A percentile compares a stretch with the other conserved stretches of the same genome.
These are phyloP conservation scores for Fremontodendron californicum DNA, from an alignment of 345 rosid species.

Conservation along the genomic window DNA sequence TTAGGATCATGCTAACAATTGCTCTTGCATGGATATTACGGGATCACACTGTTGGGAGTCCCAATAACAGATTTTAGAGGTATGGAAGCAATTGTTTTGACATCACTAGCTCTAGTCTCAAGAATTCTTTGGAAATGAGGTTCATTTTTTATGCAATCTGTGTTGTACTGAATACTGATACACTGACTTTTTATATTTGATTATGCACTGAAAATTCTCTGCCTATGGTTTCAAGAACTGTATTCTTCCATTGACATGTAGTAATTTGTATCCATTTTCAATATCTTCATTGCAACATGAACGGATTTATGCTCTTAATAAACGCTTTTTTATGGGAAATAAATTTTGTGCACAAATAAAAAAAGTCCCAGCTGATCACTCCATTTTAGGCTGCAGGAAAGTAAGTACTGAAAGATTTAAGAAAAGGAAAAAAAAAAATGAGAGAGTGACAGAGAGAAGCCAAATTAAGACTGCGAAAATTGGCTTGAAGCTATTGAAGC, in stretches of 20 bases:
- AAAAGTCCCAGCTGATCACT: background rate
- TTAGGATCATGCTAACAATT: background rate
- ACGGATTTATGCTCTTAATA: background rate
- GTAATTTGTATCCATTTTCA: background rate
- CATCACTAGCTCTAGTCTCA: conserved; percentile 17
- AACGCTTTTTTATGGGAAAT: background rate
- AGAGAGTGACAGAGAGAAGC: background rate
- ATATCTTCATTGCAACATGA: background rate
- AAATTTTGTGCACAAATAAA: background rate
- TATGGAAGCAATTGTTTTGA: conserved; percentile 23
- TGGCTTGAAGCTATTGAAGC: background rate
- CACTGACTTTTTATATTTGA: background rate
- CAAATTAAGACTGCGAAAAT: background rate
- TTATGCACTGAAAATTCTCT: background rate
- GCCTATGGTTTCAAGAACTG: background rate
- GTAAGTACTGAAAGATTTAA: background rate
- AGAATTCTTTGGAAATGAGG: conserved; percentile 23
- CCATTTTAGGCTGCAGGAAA: background rate
- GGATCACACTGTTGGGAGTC: conserved; percentile 9
- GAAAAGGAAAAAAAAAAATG: no score
- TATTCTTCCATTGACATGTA: background rate
- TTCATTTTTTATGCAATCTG: background rate
- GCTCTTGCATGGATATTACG: conserved; percentile 11
- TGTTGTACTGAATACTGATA: background rate
- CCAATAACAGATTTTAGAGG: conserved; percentile 29